These are phyloP conservation scores for Rhizopus microsporus DNA, from an alignment of 371 early-diverging fungal species.

Conservation along the genomic window DNA sequence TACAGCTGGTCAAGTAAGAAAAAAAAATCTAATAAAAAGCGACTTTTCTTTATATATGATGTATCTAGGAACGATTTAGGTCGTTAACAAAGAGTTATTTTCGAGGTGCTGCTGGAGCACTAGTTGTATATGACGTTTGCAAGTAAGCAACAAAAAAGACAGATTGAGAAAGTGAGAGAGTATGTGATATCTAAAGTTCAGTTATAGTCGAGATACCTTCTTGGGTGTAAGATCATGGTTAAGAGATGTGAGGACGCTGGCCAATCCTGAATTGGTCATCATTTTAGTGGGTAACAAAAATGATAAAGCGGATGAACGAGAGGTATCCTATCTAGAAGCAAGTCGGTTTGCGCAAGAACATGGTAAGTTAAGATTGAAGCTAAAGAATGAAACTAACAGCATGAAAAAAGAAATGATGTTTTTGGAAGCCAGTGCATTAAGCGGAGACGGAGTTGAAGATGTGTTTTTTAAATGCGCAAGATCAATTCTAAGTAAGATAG, in stretches of 20 bases:
- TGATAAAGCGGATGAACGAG: constrained; percentile 60
- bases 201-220: constrained; percentile 57
- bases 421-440: constrained; percentile 63
- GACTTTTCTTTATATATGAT: background rate
- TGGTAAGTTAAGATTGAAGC: constrained; percentile 30
- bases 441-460: constrained; percentile 64
- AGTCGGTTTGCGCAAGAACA: constrained; percentile 71
- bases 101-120: constrained; percentile 70
- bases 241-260: constrained; percentile 62
- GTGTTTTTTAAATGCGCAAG: constrained; percentile 64
- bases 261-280: constrained; percentile 67
- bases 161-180: background rate
- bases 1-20: constrained; percentile 78
- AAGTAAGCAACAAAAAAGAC: constrained; percentile 50
- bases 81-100: constrained; percentile 79
- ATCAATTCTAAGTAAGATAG: constrained; percentile 62
- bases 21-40: background rate
- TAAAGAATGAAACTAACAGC: background rate
- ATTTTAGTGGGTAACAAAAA: constrained; percentile 77
- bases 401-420: constrained; percentile 57
- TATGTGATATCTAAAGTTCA: background rate
- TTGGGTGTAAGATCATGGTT: constrained; percentile 63
- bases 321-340: constrained; percentile 68
- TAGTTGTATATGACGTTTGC: constrained; percentile 69
- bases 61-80: constrained; percentile 71